Percentiles rank a stretch among this genome's conserved stretches.
Evolutionary conservation across 2,329 filamentous ascomycete genomes (phyloP).

Genomic region (Furcasterigmium furcatum): DNA sequence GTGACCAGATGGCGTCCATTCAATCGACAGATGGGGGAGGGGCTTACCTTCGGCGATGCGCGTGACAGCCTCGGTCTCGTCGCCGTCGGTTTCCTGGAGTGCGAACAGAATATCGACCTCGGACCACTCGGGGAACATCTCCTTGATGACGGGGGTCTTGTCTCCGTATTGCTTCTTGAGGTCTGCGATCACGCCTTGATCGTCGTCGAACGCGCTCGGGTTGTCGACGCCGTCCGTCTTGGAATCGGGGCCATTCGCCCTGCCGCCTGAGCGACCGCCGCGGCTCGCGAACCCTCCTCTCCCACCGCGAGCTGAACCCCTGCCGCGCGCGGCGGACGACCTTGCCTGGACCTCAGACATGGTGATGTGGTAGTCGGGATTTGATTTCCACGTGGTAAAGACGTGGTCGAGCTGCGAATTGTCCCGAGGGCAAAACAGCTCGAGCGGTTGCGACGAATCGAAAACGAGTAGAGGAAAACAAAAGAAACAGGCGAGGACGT

Average conservation of each 20-base stretch:
- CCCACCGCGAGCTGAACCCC: slow-evolving; percentile 85
- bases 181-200: slow-evolving; percentile 87
- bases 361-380: slow-evolving; percentile 19
- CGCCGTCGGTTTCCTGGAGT: slow-evolving; percentile 81
- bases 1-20: background rate
- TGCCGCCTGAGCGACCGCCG: slow-evolving; percentile 60
- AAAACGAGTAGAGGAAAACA: slow-evolving; percentile 20
- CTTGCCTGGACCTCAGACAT: slow-evolving; percentile 96
- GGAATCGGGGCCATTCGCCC: slow-evolving; percentile 62
- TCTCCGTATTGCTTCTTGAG: slow-evolving; percentile 85
- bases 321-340: slow-evolving; percentile 79
- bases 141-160: slow-evolving; percentile 79
- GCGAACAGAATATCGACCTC: slow-evolving; percentile 93
- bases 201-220: slow-evolving; percentile 59
- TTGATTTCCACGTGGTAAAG: slow-evolving; percentile 11
- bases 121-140: slow-evolving; percentile 94
- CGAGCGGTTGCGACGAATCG: slow-evolving; percentile 11
- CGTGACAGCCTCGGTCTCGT: slow-evolving; percentile 71
- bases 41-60: slow-evolving; percentile 73
- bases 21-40: background rate
- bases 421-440: slow-evolving; percentile 13
- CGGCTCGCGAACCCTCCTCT: slow-evolving; percentile 72
- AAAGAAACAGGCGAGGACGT: slow-evolving; percentile 15
- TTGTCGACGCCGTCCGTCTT: slow-evolving; percentile 53
- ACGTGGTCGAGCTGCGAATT: slow-evolving; percentile 11